Base-by-base conservation (phyloP, 257 asterid species). In the Hygrophila difformis region DNA sequence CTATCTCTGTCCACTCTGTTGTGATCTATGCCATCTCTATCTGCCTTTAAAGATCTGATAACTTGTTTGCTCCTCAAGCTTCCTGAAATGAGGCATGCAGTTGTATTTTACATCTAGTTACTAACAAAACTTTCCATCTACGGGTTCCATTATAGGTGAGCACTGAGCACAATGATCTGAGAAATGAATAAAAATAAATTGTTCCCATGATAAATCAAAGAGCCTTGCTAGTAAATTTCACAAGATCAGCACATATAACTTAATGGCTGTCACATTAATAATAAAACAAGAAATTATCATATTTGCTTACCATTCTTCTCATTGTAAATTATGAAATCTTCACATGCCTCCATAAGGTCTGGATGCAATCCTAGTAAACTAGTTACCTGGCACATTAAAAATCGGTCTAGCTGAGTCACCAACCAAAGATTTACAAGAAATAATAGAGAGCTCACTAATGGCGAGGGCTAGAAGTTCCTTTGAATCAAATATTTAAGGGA, bases 331-430 rank as follows among this genome's bases (percentile, higher is more conserved):
- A 74, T 44, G 61, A 81, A 71, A 50, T 59, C 72, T 42, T 81
- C 81, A 16, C 79, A 77, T 29, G 76, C 84, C 61, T 74, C 79
- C 70, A 72, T 60, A 53, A 81, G 75, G 49, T 74, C 87, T 23
- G 77, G 65, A 62, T 81, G 65, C 53, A 53, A 49, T 66, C 74
- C 81, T 33, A 74, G 69, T 57, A 81, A 53, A 75, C 70, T 69
- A 39, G 57, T 57, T 46, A 71, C 79, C 93, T 81, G 70, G 52
- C 42, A 60, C 13, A 23, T 65, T 22, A 58, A 59, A 65, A 51
- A 52, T 22, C n/a, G n/a, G n/a, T n/a, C n/a, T n/a, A n/a, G n/a
- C n/a, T n/a, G n/a, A n/a, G n/a, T n/a, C n/a, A n/a, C 40, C 42
- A 21, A 39, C 47, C 19, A 20, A 48, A 65, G 47, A 46, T 21